Conservation (phyloP, 1,139 yeast species). For the Insectozyma bohioensis region DNA sequence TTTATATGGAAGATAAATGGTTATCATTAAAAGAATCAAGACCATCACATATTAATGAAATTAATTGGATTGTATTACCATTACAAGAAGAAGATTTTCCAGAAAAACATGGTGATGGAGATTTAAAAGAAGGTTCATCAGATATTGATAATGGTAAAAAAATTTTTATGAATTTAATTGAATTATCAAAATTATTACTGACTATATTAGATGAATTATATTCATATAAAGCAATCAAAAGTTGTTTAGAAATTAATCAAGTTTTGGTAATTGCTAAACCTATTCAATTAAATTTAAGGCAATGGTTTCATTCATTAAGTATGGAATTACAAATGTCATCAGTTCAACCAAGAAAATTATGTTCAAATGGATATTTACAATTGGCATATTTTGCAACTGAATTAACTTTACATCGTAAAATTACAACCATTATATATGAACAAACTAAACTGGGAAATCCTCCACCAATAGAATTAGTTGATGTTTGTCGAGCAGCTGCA, state of each 20-base stretch:
- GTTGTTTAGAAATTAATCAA: conserved; percentile 56
- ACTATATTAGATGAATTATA: conserved; percentile 72
- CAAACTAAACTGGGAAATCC: conserved; percentile 38
- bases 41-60: conserved; percentile 70
- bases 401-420: conserved; percentile 77
- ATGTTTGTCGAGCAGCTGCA: conserved; percentile 83
- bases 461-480: conserved; percentile 57
- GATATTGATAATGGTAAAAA: conserved; percentile 74
- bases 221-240: conserved; percentile 63
- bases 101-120: conserved; percentile 60
- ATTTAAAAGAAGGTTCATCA: conserved; percentile 57
- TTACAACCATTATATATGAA: conserved; percentile 56
- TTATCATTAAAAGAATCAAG: conserved; percentile 71
- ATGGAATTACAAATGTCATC: conserved; percentile 63
- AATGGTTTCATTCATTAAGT: conserved; percentile 86
- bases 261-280: conserved; percentile 82
- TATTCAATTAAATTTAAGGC: conserved; percentile 69
- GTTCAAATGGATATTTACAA: conserved; percentile 74
- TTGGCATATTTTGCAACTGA: conserved; percentile 87
- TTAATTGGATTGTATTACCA: conserved; percentile 68
- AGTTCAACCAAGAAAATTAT: conserved; percentile 58
- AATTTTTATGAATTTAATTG: conserved; percentile 68
- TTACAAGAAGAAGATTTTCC: conserved; percentile 76
- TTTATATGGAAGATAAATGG: conserved; percentile 89
- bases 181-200: conserved; percentile 66